phyloP scores from a whole-genome alignment of 805 yeast species.

The Saccharomyces paradoxus region DNA sequence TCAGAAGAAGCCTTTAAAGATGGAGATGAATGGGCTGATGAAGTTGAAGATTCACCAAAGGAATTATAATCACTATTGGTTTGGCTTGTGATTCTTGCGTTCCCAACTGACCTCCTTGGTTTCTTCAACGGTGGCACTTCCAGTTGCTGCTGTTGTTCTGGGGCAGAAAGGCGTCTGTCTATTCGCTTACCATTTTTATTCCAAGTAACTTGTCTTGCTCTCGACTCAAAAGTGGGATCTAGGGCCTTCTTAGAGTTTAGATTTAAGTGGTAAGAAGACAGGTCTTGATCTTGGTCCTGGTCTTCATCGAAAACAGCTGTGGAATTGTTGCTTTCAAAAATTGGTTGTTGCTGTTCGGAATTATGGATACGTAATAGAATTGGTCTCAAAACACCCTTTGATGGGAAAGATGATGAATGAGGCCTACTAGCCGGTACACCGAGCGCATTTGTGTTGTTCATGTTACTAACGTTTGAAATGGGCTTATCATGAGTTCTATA shows the following conservation, averaged over 20 bases:
- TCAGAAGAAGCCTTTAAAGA: neutral
- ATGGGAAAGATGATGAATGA: constrained; percentile 22
- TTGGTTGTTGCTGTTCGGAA: constrained; percentile 5
- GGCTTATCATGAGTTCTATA: constrained; percentile 15
- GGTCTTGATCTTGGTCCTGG: neutral
- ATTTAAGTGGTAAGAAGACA: neutral
- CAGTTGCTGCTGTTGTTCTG: constrained; percentile 6
- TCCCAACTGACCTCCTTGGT: neutral
- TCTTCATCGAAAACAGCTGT: neutral
- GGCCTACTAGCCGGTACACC: constrained; percentile 15
- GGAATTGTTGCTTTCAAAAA: neutral
- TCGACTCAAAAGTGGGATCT: neutral
- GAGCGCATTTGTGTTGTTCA: neutral
- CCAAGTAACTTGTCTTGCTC: constrained; percentile 24
- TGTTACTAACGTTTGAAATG: constrained; percentile 1
- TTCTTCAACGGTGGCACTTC: neutral
- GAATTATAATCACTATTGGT: neutral
- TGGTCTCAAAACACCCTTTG: constrained; percentile 15
- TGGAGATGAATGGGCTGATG: neutral
- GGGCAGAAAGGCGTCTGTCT: constrained; percentile 15
- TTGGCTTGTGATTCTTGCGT: neutral
- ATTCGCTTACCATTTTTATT: constrained; percentile 29
- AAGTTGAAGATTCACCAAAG: neutral
- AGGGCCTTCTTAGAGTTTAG: neutral
- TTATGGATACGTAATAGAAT: constrained; percentile 19